phyloP scores from a whole-genome alignment of 331 rosid genomes.

The Erythrophleum ivorense region DNA sequence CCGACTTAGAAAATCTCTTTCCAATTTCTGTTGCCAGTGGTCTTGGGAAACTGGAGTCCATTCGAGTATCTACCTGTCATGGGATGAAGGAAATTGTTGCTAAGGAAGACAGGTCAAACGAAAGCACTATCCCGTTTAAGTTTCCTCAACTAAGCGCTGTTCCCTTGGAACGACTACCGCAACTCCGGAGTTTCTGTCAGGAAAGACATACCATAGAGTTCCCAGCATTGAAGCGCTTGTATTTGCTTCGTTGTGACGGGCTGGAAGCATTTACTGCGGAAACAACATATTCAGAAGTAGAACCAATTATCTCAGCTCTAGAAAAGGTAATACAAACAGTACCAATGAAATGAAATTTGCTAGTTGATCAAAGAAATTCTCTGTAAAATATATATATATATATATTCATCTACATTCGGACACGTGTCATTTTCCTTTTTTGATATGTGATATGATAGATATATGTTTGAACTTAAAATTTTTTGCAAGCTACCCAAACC shows the following conservation, averaged over 20 bases:
- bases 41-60: background rate
- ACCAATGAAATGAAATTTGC: background rate
- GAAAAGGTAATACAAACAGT: background rate
- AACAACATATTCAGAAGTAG: background rate
- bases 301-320: background rate
- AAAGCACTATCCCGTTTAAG: background rate
- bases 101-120: background rate
- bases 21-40: background rate
- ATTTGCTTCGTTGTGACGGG: conserved; percentile 17
- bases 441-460: background rate
- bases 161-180: background rate
- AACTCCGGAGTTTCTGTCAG: conserved; percentile 2
- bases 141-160: conserved; percentile 17
- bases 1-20: background rate
- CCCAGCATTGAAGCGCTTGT: background rate
- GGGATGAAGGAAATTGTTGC: background rate
- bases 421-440: background rate
- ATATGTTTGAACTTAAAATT: background rate
- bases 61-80: background rate
- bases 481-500: background rate
- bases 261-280: background rate
- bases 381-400: no score
- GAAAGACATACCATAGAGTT: background rate
- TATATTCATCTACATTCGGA: background rate
- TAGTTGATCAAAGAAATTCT: background rate